Base-by-base conservation (phyloP, 805 yeast species). In the Yarrowia divulgata region DNA sequence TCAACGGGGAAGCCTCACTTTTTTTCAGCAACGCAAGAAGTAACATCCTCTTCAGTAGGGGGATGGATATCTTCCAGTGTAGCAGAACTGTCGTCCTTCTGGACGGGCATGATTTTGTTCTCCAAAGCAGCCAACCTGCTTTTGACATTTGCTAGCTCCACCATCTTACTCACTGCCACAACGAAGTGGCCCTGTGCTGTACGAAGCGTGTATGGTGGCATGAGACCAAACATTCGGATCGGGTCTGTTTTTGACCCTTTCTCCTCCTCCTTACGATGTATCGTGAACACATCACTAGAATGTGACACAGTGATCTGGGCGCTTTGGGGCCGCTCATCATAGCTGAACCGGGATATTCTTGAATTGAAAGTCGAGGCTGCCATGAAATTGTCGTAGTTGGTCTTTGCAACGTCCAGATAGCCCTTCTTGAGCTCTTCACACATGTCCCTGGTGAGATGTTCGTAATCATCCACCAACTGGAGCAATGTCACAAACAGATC, bases 141-240 rank as follows among this genome's bases (percentile, higher is more conserved):
- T 19, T 57, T 40, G 37, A 57, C 50, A 54, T 72, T 71, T n/a
- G 69, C 58, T 6, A 73, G 58, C 19, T 69, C 62, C 7, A 71
- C 48, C 48, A 67, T 45, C 16, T 9, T 49, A 1, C 67, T 67
- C 23, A 85, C 70, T 0, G 82, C 82, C 1, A 63, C 64, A 2
- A 64, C 72, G 70, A 86, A 86, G 37, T 73, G 72, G 0, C 32
- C 52, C 72, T 84, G 86, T 1, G 85, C 78, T 37, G 71, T 68
- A 7, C 80, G 75, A 32, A 85, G 74, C 45, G 79, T 79, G 48
- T 71, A 73, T 8, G 88, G 85, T 2, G 82, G 85, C 46, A 85
- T 74, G 0, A 81, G 81, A 1, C 86, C 86, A 75, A 85, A 84
- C 80, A 83, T 85, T 45, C 77, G 69, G 10, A 83, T 74, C 0